Conservation (phyloP, 441 rosid genomes). For the Croton setiger region DNA sequence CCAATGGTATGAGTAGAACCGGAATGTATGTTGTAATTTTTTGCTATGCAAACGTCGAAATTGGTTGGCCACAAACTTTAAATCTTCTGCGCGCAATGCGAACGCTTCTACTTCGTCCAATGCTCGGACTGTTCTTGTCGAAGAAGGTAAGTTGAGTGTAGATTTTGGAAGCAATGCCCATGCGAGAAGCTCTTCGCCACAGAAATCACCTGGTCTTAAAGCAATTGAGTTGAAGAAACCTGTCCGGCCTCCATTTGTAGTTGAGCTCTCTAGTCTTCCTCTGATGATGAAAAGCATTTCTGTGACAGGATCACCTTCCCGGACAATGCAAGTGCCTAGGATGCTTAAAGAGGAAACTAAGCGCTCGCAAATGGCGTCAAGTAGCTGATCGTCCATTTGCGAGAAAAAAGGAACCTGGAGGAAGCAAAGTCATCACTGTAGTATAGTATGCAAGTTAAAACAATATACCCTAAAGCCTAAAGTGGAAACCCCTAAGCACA, state of each 20-base stretch:
- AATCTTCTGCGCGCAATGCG: slow-evolving; percentile 76
- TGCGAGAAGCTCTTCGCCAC: slow-evolving; percentile 87
- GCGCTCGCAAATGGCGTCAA: slow-evolving; percentile 90
- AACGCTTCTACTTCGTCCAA: slow-evolving; percentile 79
- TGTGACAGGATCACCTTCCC: slow-evolving; percentile 85
- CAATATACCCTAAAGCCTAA: too few species aligned
- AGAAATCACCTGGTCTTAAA: slow-evolving; percentile 76
- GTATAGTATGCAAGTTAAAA: neutral
- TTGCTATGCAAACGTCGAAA: slow-evolving; percentile 88
- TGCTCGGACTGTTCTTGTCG: slow-evolving; percentile 78
- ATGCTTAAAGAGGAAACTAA: slow-evolving; percentile 73
- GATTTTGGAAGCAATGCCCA: slow-evolving; percentile 89
- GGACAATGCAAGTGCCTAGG: slow-evolving; percentile 79
- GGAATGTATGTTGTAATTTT: slow-evolving; percentile 87
- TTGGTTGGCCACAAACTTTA: slow-evolving; percentile 85
- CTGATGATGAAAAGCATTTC: slow-evolving; percentile 90
- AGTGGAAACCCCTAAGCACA: too few species aligned
- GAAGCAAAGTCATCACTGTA: neutral
- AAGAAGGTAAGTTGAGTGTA: slow-evolving; percentile 65
- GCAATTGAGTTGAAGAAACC: slow-evolving; percentile 86
- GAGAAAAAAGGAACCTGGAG: slow-evolving; percentile 84
- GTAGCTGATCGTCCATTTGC: slow-evolving; percentile 89
- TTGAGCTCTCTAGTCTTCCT: slow-evolving; percentile 80
- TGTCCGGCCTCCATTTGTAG: slow-evolving; percentile 80
- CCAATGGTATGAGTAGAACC: slow-evolving; percentile 86